Evolutionary conservation across 768 basidiomycete species (phyloP).

Genomic region (Collybia nuda): DNA sequence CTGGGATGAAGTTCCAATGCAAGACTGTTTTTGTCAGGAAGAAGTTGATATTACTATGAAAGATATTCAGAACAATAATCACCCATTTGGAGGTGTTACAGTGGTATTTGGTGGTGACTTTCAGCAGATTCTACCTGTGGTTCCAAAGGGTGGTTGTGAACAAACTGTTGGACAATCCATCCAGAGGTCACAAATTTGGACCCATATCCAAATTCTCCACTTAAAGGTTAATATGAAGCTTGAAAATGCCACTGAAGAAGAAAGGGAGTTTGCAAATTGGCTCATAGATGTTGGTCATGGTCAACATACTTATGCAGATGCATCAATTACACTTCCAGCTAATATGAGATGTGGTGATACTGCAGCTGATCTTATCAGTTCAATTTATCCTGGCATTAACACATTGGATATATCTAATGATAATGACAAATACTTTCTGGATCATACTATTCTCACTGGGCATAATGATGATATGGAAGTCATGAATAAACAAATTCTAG

Average conservation of each 20-base stretch:
- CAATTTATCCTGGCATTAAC: conserved; percentile 16
- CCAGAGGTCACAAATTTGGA: conserved; percentile 37
- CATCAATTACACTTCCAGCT: conserved; percentile 10
- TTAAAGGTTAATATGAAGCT: conserved; percentile 20
- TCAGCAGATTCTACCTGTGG: conserved; percentile 43
- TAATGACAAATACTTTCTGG: conserved; percentile 27
- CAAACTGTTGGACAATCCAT: conserved; percentile 36
- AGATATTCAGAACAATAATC: conserved; percentile 24
- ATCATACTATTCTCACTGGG: conserved; percentile 33
- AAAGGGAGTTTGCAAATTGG: conserved; percentile 18
- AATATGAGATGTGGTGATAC: conserved; percentile 9
- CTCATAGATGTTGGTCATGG: conserved; percentile 23
- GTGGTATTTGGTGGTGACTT: conserved; percentile 48
- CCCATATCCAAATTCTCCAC: conserved; percentile 30
- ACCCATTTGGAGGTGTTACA: conserved; percentile 39
- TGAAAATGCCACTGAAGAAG: not conserved
- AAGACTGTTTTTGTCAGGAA: conserved; percentile 31
- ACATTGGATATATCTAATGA: not conserved
- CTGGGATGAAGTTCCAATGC: conserved; percentile 44
- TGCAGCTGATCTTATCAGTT: conserved; percentile 8
- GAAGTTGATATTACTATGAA: conserved; percentile 32
- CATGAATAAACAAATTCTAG: conserved; percentile 27
- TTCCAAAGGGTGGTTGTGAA: conserved; percentile 30
- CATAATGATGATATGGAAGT: conserved; percentile 36
- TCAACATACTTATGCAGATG: not conserved